Base-by-base conservation (phyloP, 2,329 filamentous ascomycete genomes). In the Thelonectria discophora region DNA sequence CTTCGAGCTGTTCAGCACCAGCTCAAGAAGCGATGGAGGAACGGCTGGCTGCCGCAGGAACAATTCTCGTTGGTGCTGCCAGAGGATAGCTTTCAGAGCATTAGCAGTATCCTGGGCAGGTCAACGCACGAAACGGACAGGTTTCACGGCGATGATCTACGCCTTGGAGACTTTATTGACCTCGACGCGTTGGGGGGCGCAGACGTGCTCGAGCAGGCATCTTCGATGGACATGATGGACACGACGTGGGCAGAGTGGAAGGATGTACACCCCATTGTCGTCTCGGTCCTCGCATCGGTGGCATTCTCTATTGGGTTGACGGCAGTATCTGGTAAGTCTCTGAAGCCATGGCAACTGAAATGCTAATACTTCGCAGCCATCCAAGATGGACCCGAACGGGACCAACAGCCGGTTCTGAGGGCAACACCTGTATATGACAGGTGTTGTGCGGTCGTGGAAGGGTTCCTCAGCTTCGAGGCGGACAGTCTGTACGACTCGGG, bases 401-500 rank as follows among this genome's bases (percentile, higher is more conserved):
- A 43, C 18, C 45, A 51, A 5, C 32, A 11, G 34, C 42, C 6
- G 27, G 46, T 68, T 13, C 43, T 57, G n/a, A 24, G 46, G n/a
- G 42, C 50, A 17, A 51, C 60, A 3, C 55, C 55, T 17, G 66
- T 64, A 11, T 61, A 62, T 10, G 47, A 49, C 40, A 55, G 63
- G 32, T 67, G 68, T 8, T 64, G 62, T 11, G 58, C 54, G 8
- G 60, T 68, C 34, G 55, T 70, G 12, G 60, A 68, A 37, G 53
- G 63, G 9, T 70, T 67, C 21, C 58, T 70, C 12, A 62, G 55
- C 51, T 65, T 71, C 21, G 55, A 63, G 20, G 37, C 52, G 5
- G 66, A 58, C 8, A 56, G 24, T 12, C 55, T 60, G 24, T 68
- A 64, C 24, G 69, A 70, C 51, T 70, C 68, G 1, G 68, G 68